Evolutionary conservation across 2,329 filamentous ascomycete genomes (phyloP).

Genomic region (Aspergillus cejpii): DNA sequence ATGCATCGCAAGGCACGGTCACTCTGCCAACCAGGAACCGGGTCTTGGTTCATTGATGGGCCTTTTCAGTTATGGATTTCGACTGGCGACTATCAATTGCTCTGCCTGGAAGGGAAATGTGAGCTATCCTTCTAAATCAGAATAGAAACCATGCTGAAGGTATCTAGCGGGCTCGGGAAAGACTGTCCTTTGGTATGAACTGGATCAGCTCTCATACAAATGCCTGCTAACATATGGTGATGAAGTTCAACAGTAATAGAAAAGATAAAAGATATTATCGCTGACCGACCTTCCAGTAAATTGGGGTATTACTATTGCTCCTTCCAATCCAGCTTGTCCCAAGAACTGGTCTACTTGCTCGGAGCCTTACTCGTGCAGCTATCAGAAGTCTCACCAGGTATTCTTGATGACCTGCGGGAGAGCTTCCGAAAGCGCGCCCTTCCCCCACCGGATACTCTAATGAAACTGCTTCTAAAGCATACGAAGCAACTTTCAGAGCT

Average conservation of each 20-base stretch:
- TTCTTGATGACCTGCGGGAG: not conserved
- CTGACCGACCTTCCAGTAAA: not conserved
- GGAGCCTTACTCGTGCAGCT: not conserved
- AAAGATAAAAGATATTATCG: not conserved
- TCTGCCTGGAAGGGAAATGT: not conserved
- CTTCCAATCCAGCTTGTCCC: not conserved
- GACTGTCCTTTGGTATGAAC: not conserved
- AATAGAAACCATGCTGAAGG: not conserved
- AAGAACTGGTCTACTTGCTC: not conserved
- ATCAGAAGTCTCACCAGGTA: not conserved
- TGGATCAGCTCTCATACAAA: too few species aligned
- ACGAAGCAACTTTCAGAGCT: not conserved
- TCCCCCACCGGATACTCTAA: not conserved
- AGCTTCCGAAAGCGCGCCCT: not conserved
- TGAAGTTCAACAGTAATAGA: not conserved
- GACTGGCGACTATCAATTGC: not conserved
- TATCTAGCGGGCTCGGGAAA: not conserved
- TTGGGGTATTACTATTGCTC: not conserved
- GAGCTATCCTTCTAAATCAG: not conserved
- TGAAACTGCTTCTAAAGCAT: not conserved
- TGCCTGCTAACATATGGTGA: not conserved
- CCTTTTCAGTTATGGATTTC: not conserved
- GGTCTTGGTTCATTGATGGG: not conserved
- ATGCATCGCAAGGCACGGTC: not conserved
- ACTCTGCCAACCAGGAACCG: not conserved